Base-by-base conservation (phyloP, 2,329 filamentous ascomycete species). In the Blastomyces parvus region DNA sequence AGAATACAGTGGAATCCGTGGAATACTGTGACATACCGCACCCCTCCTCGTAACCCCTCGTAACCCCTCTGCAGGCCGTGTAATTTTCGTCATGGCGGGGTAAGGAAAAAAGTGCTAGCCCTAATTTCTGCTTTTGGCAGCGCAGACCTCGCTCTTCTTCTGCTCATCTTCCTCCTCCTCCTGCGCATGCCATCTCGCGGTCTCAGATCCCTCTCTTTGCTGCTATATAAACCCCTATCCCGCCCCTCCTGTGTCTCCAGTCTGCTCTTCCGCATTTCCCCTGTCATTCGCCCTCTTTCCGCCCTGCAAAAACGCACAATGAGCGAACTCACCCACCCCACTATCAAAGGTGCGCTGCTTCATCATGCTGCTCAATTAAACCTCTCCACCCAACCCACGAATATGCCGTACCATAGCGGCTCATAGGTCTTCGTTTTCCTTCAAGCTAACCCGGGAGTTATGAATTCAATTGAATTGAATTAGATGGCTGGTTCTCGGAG, bases 401-500 rank as follows among this genome's bases (percentile, higher is more conserved):
- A 25, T 50, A 27, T 52, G 9, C 48, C 25, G 22, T 17, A 1
- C 14, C 22, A 1, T 7, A 27, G 48, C 5, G 25, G 25, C 22
- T 52, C 17, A 25, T 13, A 52, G 11, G 22, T 17, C 6, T 27
- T 27, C 22, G 13, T 52, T 52, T 13, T 27, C 6, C 25, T 52
- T 17, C 44, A 59, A 44, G 27, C 57, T 48, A 59, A 46, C 57
- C 14, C 40, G 17, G 42, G 14, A 33, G 19, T 22, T 62, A 25
- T 30, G 48, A 48, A 62, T 59, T 55, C 50, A 63, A 33, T 53
- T 59, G 57, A 62, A 57, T 36, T 56, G 55, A 56, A 64, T 19
- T 70, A 96, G 94, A 97, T 96, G 94, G 93, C 82, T 99, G 94
- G 94, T 99, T 99, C 88, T 90, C 91, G 79, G 94, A 99, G 83